Evolutionary conservation across 306 rosid genomes (phyloP), one percentile per base, ranked within the genome.

Genomic region (Styphnolobium japonicum): DNA sequence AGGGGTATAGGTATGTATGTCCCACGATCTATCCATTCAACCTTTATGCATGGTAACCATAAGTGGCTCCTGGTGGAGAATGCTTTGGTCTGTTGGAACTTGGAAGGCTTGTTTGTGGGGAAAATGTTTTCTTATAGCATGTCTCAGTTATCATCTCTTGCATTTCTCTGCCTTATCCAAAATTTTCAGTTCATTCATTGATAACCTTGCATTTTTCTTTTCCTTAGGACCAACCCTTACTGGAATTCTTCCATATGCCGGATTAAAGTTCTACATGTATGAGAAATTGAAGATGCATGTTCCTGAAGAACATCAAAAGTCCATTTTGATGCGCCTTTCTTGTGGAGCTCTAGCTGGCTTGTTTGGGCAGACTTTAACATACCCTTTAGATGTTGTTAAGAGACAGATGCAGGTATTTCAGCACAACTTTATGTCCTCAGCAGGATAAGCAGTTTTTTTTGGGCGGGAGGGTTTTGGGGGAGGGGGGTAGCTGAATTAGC

Each of bases 271-370:
- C 78, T 95, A 95, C 78, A 74, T 85, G 84, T 93, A 91, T 27
- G 99, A 95, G 85, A 73, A 89, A 87, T 89, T 93, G 80, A 93
- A 95, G 86, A 80, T 83, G 46, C 89, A 84, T 16, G 88, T 90
- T 79, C 96, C 97, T 53, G 93, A 95, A 80, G 99, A 95, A 87
- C 92, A 95, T 71, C 95, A 82, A 64, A 91, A 77, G 56, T 87
- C 97, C 71, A 89, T 95, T 67, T 68, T 80, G 73, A 89, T 89
- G 90, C 93, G 92, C 21, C 99, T 95, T 69, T 89, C 93, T 63
- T 95, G 99, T 71, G 99, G 98, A 81, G 99, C 99, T 66, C 80
- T 95, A 16, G 99, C 99, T 65, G 98, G 98, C 62, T 81, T 95
- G 82, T 90, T 93, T 80, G 99, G 99, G 73, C 99, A 95, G 89